phyloP scores from a whole-genome alignment of 2,329 filamentous ascomycete species.

The Cadophora sp. region DNA sequence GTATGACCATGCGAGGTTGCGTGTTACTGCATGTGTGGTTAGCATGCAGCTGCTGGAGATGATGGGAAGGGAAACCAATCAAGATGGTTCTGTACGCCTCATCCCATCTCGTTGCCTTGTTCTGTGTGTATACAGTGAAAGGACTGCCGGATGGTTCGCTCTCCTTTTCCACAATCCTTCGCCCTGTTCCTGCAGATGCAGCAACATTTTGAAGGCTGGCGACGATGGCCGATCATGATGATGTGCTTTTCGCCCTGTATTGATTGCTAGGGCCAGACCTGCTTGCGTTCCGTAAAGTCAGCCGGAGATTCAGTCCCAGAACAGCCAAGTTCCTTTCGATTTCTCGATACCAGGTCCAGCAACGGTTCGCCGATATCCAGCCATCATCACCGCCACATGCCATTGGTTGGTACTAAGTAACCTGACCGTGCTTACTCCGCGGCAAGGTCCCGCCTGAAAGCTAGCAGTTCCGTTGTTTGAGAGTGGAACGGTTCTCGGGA shows the following conservation, averaged over 20 bases:
- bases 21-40: slow-evolving; percentile 34
- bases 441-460: neutral
- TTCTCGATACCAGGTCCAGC: neutral
- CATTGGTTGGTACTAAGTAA: neutral
- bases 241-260: slow-evolving; percentile 17
- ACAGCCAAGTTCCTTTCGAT: neutral
- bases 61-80: slow-evolving; percentile 34
- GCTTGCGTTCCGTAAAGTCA: neutral
- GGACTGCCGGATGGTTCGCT: slow-evolving; percentile 12
- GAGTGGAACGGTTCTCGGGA: slow-evolving; percentile 30
- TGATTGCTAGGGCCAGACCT: neutral
- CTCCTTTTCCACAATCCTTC: neutral
- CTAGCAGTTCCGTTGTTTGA: slow-evolving; percentile 28
- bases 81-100: slow-evolving; percentile 25
- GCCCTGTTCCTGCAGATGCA: slow-evolving; percentile 4
- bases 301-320: neutral
- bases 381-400: neutral
- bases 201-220: neutral
- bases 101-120: slow-evolving; percentile 26
- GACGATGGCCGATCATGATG: slow-evolving; percentile 8
- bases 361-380: neutral
- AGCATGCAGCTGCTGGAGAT: slow-evolving; percentile 27
- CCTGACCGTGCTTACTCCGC: slow-evolving; percentile 8
- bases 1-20: slow-evolving; percentile 34
- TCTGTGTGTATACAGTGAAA: neutral